Evolutionary conservation across 306 rosid species (phyloP).

Genomic region (Cicer arietinum): DNA sequence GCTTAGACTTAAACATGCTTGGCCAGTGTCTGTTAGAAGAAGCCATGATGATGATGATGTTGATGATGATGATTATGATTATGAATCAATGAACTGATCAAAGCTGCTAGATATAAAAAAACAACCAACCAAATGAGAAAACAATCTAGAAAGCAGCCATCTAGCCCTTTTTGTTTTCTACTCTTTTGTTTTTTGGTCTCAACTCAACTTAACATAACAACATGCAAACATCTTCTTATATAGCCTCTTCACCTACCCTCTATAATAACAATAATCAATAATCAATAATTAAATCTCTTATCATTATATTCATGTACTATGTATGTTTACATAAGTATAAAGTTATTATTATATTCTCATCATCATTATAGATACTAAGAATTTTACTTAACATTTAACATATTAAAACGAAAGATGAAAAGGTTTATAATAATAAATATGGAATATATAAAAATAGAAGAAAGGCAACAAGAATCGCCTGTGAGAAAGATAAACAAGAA

Average conservation of each 20-base stretch:
- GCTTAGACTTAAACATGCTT: slow-evolving; percentile 96
- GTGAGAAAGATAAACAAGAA: slow-evolving; percentile 59
- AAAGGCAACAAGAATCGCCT: slow-evolving; percentile 83
- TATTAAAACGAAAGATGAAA: slow-evolving; percentile 22
- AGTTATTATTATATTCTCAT: neutral
- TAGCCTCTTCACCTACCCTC: slow-evolving; percentile 74
- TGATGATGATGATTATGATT: too few species aligned
- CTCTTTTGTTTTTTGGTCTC: slow-evolving; percentile 51
- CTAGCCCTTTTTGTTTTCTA: slow-evolving; percentile 53
- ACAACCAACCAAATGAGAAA: slow-evolving; percentile 50
- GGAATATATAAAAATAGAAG: slow-evolving; percentile 42
- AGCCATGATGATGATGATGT: slow-evolving; percentile 68
- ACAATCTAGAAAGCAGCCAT: slow-evolving; percentile 29
- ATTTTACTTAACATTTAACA: neutral
- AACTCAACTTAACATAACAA: slow-evolving; percentile 44
- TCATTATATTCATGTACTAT: too few species aligned
- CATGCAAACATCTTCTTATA: slow-evolving; percentile 61
- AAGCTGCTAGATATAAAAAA: slow-evolving; percentile 41
- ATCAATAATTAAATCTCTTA: neutral
- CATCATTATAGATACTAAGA: neutral
- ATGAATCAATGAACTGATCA: slow-evolving; percentile 16
- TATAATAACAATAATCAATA: slow-evolving; percentile 10
- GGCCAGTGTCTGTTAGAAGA: slow-evolving; percentile 99
- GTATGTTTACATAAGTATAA: slow-evolving; percentile 1
- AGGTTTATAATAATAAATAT: neutral